Conservation (phyloP, 2,329 filamentous ascomycete species). For the Talaromyces sp. region DNA sequence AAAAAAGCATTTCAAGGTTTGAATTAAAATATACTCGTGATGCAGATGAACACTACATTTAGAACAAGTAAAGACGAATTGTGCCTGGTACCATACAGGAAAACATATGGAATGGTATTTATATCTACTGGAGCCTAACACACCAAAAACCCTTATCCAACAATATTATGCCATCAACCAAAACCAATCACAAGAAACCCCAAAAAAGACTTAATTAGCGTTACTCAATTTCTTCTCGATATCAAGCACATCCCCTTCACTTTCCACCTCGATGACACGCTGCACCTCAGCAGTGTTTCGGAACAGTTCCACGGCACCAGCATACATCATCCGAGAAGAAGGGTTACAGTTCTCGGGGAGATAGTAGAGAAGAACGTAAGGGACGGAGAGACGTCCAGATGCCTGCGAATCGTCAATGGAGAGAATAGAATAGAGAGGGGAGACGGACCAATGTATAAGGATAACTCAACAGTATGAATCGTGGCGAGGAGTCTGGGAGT, state of each 20-base stretch:
- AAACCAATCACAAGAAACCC: background rate
- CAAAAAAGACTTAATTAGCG: slow-evolving; percentile 20
- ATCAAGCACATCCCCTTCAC: slow-evolving; percentile 75
- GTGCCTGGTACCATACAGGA: background rate
- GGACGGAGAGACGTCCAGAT: slow-evolving; percentile 79
- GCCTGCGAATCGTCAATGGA: slow-evolving; percentile 49
- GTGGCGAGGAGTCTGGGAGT: slow-evolving; percentile 84
- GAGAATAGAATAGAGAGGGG: background rate
- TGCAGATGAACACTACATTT: no score
- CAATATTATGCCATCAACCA: background rate
- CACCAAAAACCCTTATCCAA: background rate
- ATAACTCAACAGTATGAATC: slow-evolving; percentile 87
- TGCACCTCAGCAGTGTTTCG: slow-evolving; percentile 89
- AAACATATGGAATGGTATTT: background rate
- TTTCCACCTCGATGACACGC: slow-evolving; percentile 78
- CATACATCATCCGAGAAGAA: slow-evolving; percentile 88
- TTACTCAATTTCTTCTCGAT: slow-evolving; percentile 64
- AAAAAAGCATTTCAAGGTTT: no score
- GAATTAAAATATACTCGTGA: no score
- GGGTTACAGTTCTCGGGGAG: slow-evolving; percentile 87
- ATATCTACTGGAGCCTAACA: background rate
- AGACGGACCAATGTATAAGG: slow-evolving; percentile 73
- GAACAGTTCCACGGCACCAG: slow-evolving; percentile 93
- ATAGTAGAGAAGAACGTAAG: slow-evolving; percentile 94
- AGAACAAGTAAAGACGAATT: no score